Conservation (phyloP, 768 basidiomycete genomes). For the Brasilioporus rufonigricans region DNA sequence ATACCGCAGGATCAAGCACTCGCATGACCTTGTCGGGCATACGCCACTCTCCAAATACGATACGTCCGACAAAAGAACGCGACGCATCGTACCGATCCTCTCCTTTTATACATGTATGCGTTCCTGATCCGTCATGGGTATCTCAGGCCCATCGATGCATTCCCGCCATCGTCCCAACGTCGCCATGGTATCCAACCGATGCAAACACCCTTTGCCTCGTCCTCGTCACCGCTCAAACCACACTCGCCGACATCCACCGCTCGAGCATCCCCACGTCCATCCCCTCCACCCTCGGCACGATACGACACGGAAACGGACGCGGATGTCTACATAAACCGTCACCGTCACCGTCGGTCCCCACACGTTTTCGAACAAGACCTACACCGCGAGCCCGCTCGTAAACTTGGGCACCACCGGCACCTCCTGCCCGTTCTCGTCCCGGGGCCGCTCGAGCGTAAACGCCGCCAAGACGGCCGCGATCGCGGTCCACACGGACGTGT, state of each 20-base stretch:
- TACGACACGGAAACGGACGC: conserved; percentile 9
- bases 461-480: conserved; percentile 13
- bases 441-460: conserved; percentile 7
- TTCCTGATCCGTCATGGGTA: no score
- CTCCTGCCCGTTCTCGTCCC: conserved; percentile 11
- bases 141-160: no score
- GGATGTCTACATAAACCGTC: no score
- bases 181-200: not conserved
- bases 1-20: no score
- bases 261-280: conserved; percentile 4
- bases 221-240: no score
- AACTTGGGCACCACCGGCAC: conserved; percentile 14
- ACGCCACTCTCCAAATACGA: no score
- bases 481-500: conserved; percentile 17
- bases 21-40: no score
- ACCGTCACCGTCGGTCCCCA: no score
- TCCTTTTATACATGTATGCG: no score
- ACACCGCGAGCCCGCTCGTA: conserved; percentile 14
- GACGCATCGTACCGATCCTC: no score
- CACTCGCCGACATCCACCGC: not conserved
- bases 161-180: not conserved
- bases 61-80: no score
- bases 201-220: no score
- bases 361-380: not conserved
- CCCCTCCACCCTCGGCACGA: conserved; percentile 9